Percentiles rank a stretch among this genome's conserved stretches.
Conservation (phyloP, 805 yeast species). For the Monosporozyma solicola region DNA sequence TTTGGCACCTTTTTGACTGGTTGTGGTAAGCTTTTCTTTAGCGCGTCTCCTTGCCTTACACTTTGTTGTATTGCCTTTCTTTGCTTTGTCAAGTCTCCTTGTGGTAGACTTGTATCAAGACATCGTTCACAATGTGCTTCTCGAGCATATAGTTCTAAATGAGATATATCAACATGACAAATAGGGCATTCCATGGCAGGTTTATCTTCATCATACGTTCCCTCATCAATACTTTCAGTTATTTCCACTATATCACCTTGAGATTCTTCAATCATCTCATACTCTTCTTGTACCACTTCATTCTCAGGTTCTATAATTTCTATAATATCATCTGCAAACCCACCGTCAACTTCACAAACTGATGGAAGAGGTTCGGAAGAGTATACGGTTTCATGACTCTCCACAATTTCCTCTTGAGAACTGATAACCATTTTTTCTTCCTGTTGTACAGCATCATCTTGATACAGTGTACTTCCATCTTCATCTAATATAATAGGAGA, state of each 20-base stretch:
- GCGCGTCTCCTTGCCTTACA: too few relatives aligned
- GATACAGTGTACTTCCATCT: neutral
- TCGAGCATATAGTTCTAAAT: conserved; percentile 35
- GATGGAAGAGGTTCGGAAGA: too few relatives aligned
- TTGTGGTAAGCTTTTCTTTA: too few relatives aligned
- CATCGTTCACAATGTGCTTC: conserved; percentile 51
- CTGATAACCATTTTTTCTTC: neutral
- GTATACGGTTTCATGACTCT: neutral
- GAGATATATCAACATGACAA: conserved; percentile 36
- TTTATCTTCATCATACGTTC: neutral
- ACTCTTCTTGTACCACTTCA: neutral
- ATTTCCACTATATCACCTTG: neutral
- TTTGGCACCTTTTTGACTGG: neutral
- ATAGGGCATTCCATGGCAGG: conserved; percentile 40
- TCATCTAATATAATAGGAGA: conserved; percentile 7
- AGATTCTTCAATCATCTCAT: neutral
- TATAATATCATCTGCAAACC: neutral
- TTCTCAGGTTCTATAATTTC: neutral
- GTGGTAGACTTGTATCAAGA: conserved; percentile 16
- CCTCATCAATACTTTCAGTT: neutral
- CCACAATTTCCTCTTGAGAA: neutral
- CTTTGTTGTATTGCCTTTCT: too few relatives aligned
- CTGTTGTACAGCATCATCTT: neutral
- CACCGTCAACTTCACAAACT: neutral
- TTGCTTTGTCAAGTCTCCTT: neutral